A percentile compares a stretch with the other conserved stretches of the same genome.
phyloP scores from a whole-genome alignment of 1,284 basidiomycete genomes.

The Coniophora puteana region DNA sequence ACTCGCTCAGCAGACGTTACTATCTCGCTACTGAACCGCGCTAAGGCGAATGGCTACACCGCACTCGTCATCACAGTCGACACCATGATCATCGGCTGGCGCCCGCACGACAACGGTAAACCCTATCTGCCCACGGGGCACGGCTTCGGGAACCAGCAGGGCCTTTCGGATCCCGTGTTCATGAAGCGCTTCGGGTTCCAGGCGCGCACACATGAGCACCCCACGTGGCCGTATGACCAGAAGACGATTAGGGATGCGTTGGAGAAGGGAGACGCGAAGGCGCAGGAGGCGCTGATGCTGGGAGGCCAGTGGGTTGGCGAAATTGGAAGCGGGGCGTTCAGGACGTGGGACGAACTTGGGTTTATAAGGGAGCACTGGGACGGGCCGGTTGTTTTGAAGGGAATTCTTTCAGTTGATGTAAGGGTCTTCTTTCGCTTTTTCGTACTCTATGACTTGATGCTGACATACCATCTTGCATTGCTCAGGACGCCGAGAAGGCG shows the following conservation, averaged over 20 bases:
- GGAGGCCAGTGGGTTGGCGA: slow-evolving; percentile 56
- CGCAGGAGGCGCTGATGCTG: slow-evolving; percentile 37
- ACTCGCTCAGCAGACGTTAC: slow-evolving; percentile 60
- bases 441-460: neutral
- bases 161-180: slow-evolving; percentile 67
- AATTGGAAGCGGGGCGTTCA: slow-evolving; percentile 53
- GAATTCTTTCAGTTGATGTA: slow-evolving; percentile 54
- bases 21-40: slow-evolving; percentile 58
- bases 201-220: slow-evolving; percentile 37
- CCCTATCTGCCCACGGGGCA: slow-evolving; percentile 62
- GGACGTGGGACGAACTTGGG: slow-evolving; percentile 61
- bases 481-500: slow-evolving; percentile 66
- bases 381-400: slow-evolving; percentile 67
- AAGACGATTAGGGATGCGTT: slow-evolving; percentile 35
- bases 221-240: slow-evolving; percentile 56
- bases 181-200: slow-evolving; percentile 49
- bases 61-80: slow-evolving; percentile 71
- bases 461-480: slow-evolving; percentile 1
- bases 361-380: slow-evolving; percentile 67
- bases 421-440: slow-evolving; percentile 8
- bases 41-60: slow-evolving; percentile 61
- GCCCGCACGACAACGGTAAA: slow-evolving; percentile 58
- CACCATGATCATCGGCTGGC: slow-evolving; percentile 64
- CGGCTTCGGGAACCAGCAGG: slow-evolving; percentile 56
- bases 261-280: slow-evolving; percentile 43